A percentile compares a stretch with the other conserved stretches of the same genome.
phyloP scores from a whole-genome alignment of 306 rosid species.

The Cucumis cinereus region DNA sequence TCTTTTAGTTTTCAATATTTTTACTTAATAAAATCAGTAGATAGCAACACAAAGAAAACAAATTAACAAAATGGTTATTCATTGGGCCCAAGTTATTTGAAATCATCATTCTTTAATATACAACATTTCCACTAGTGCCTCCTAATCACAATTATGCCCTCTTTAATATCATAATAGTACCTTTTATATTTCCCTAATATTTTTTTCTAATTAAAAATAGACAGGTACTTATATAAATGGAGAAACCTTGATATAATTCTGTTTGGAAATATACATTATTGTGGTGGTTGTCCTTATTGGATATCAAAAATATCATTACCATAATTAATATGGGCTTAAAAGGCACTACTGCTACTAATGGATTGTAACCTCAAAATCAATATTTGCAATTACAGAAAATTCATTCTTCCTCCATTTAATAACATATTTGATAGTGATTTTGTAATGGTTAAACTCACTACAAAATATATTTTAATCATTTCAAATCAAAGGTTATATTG shows the following conservation, averaged over 20 bases:
- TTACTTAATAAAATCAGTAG: not conserved
- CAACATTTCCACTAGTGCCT: not conserved
- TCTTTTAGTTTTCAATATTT: no score
- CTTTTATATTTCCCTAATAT: not conserved
- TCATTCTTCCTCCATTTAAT: not conserved
- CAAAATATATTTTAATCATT: no score
- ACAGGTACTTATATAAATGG: not conserved
- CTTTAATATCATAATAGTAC: not conserved
- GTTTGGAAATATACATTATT: not conserved
- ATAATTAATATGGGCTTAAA: not conserved
- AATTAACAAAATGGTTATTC: no score
- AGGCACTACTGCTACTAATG: not conserved
- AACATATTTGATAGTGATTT: no score
- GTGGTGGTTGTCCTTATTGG: not conserved
- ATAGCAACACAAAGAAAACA: not conserved
- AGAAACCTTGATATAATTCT: not conserved
- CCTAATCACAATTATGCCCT: not conserved
- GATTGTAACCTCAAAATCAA: not conserved
- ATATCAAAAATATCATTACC: not conserved
- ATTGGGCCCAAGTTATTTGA: no score
- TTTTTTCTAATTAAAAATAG: not conserved
- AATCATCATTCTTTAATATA: not conserved
- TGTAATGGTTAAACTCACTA: no score
- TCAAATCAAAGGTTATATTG: no score
- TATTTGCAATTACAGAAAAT: not conserved